Evolutionary conservation across 768 basidiomycete genomes (phyloP), one percentile per base, ranked within the genome.

Genomic region (Tylopilus vinaceipallidus): DNA sequence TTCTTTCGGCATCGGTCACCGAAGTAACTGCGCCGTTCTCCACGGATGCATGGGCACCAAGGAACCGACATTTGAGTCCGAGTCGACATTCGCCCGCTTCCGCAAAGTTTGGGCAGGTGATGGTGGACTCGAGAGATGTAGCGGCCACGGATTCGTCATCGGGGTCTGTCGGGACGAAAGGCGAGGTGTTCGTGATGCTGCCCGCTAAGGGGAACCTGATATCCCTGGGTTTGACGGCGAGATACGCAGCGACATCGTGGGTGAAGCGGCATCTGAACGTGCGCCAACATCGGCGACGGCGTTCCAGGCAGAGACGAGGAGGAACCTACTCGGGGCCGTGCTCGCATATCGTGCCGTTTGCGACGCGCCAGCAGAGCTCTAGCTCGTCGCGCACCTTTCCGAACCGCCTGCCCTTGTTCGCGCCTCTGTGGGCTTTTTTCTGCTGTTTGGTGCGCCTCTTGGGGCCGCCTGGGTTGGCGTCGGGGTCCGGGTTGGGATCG

Each of bases 21-120:
- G 86, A 61, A 22, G 66, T 65, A 14, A 80, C 57, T 2, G 67
- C 54, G 2, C 80, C 82, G 13, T 72, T 68, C 14, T 74, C 72
- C 30, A 70, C 68, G 16, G 62, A 69, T 11, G 86, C 70, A 66
- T 99, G 95, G 3, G 80, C 84, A 12, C 87, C 86, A 6, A 97
- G 78, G 69, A 88, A 97, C 2, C 97, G 83, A 65, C 97, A 99
- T 66, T 93, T 91, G 67, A 89, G 84, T 11, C 94, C 97, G 14
- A 67, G 56, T 35, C 68, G 65, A 47, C 66, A 67, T 49, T 64
- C 62, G 0, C 58, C 60, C 37, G 62, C 60, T 43, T 67, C 67
- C 17, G 64, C 59, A 22, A 66, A 67, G 24, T 38, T 47, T 20
- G 61, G 57, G 22, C 68, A 67, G 1, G 45, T 52, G 16, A 62